A percentile compares a stretch with the other conserved stretches of the same genome.
Evolutionary conservation across 1,139 yeast species (phyloP).

Genomic region (Tardiomyces depauwii): DNA sequence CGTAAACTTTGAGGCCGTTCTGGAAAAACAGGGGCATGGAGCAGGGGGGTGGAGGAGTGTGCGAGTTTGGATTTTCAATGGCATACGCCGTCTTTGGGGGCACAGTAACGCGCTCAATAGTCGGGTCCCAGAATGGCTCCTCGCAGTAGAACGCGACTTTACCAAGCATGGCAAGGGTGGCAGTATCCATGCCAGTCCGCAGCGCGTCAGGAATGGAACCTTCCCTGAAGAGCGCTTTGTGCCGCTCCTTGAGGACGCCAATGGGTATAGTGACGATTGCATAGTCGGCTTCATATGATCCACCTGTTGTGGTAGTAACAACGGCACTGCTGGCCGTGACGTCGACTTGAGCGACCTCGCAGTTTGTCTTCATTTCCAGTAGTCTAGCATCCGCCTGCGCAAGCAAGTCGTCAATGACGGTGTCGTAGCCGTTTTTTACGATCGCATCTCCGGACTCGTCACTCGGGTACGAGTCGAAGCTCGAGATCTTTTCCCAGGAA

Average conservation of each 20-base stretch:
- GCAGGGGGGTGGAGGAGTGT: not conserved
- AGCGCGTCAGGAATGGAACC: constrained; percentile 35
- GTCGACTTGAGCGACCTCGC: not conserved
- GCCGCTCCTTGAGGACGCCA: constrained; percentile 34
- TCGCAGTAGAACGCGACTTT: constrained; percentile 69
- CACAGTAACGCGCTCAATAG: not conserved
- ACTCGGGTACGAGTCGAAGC: not conserved
- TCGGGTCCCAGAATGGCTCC: constrained; percentile 45
- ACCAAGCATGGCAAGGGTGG: constrained; percentile 66
- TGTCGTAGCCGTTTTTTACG: not conserved
- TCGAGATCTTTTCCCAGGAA: not conserved
- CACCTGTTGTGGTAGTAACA: constrained; percentile 13
- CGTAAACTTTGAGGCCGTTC: constrained; percentile 1
- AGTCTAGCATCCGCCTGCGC: not conserved
- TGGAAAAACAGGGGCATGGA: constrained; percentile 4
- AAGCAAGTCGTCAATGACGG: not conserved
- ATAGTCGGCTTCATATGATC: constrained; percentile 33
- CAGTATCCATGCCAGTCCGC: constrained; percentile 32
- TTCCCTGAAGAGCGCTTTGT: constrained; percentile 1
- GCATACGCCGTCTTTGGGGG: not conserved
- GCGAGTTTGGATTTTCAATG: not conserved
- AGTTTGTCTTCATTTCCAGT: not conserved
- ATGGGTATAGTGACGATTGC: constrained; percentile 68
- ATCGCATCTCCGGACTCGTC: not conserved
- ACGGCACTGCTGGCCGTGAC: not conserved